Evolutionary conservation across 352 stramenopile species (phyloP).

Genomic region (Globisporangium ultimum): DNA sequence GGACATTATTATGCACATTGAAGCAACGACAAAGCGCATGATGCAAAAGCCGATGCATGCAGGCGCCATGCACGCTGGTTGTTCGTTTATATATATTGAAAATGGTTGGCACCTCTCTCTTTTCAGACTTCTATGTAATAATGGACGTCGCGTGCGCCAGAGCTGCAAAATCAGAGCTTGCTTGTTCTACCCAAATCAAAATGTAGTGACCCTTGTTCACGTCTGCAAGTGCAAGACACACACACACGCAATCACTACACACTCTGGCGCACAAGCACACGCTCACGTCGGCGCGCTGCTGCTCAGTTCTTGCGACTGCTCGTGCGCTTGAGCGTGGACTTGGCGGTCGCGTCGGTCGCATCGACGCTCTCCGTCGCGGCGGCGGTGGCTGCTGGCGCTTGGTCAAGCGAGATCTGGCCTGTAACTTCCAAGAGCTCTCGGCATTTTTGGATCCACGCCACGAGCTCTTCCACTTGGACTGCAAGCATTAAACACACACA

Average conservation of each 20-base stretch:
- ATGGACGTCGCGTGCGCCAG: no score
- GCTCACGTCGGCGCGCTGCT: background rate
- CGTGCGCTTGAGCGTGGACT: constrained; percentile 60
- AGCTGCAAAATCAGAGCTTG: no score
- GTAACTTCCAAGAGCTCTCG: constrained; percentile 88
- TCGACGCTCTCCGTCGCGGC: constrained; percentile 20
- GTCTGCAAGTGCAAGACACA: no score
- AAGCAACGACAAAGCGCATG: no score
- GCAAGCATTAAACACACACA: constrained; percentile 26
- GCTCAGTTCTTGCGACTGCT: constrained; percentile 68
- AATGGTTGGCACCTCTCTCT: background rate
- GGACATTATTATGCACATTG: background rate
- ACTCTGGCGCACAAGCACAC: no score
- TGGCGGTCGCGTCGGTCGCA: constrained; percentile 24
- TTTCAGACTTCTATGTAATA: no score
- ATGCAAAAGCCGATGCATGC: no score
- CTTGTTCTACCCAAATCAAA: no score
- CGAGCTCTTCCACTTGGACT: constrained; percentile 93
- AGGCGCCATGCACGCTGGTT: no score
- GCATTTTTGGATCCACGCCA: constrained; percentile 84
- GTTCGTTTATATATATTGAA: background rate
- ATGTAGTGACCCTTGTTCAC: background rate
- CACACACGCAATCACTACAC: no score
- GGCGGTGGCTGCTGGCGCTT: constrained; percentile 6
- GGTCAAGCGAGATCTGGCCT: constrained; percentile 64